Conservation (phyloP, 179 eudicot species). For the Beta lomatogona region DNA sequence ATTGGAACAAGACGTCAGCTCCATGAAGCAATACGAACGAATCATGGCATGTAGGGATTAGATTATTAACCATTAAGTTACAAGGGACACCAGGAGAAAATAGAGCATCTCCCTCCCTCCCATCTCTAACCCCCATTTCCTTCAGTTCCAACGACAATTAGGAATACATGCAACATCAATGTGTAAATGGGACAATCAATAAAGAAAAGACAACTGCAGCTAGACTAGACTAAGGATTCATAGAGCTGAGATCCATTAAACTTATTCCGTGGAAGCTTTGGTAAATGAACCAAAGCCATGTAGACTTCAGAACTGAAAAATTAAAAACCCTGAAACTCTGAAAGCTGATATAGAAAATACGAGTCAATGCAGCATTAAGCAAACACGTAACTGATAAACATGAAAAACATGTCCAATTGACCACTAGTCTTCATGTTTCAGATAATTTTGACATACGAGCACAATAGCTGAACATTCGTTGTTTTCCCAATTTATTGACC, state of each 20-base stretch:
- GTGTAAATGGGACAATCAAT: not conserved
- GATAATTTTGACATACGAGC: conserved; percentile 63
- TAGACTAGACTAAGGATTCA: not conserved
- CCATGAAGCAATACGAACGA: not conserved
- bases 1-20: conserved; percentile 17
- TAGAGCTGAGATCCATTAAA: not conserved
- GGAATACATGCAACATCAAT: not conserved
- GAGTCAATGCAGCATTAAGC: conserved; percentile 20
- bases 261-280: not conserved
- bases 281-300: not conserved
- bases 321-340: not conserved
- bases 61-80: not conserved
- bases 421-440: conserved; percentile 11
- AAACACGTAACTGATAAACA: conserved; percentile 14
- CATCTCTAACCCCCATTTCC: not conserved
- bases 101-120: not conserved
- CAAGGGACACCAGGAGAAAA: not conserved
- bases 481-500: conserved; percentile 68
- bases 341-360: not conserved
- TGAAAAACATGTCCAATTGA: not conserved
- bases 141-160: not conserved
- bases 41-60: not conserved
- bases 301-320: conserved; percentile 6
- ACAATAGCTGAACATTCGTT: conserved; percentile 91
- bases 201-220: not conserved